phyloP scores from a whole-genome alignment of 2,329 filamentous ascomycete species.

The Akanthomyces muscarius region DNA sequence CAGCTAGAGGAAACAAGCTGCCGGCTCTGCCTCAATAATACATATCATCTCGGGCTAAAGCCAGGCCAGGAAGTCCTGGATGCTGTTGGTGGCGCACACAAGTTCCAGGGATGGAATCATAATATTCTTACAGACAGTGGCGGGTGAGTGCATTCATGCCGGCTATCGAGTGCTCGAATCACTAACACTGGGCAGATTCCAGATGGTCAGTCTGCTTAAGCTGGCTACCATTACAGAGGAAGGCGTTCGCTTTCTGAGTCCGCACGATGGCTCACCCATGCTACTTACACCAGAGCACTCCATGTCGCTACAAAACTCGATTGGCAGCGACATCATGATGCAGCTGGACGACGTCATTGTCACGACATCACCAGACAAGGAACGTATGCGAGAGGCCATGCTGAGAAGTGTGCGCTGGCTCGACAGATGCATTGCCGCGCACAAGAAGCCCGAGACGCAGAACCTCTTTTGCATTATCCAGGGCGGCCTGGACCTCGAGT shows the following conservation, averaged over 20 bases:
- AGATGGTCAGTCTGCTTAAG: slow-evolving; percentile 96
- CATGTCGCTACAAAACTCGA: slow-evolving; percentile 91
- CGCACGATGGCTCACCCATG: slow-evolving; percentile 94
- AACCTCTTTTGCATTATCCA: slow-evolving; percentile 99
- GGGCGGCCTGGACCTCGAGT: slow-evolving; percentile 82
- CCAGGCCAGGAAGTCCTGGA: slow-evolving; percentile 88
- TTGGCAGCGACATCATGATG: slow-evolving; percentile 99
- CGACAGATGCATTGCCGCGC: slow-evolving; percentile 87
- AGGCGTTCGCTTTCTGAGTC: slow-evolving; percentile 91
- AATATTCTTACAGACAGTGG: slow-evolving; percentile 86
- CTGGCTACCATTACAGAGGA: slow-evolving; percentile 93
- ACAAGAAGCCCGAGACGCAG: slow-evolving; percentile 76
- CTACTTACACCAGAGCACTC: slow-evolving; percentile 96
- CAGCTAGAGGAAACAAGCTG: slow-evolving; percentile 89
- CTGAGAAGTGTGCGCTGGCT: slow-evolving; percentile 91
- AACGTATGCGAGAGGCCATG: slow-evolving; percentile 91
- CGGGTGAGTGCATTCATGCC: slow-evolving; percentile 45
- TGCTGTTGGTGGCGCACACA: slow-evolving; percentile 86
- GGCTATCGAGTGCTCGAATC: slow-evolving; percentile 19
- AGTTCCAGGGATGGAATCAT: slow-evolving; percentile 88
- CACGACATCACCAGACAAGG: slow-evolving; percentile 86
- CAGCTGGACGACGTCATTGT: slow-evolving; percentile 97
- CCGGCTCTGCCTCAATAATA: slow-evolving; percentile 92
- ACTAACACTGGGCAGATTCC: slow-evolving; percentile 63
- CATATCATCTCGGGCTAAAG: slow-evolving; percentile 92